Percentiles rank a stretch among this genome's conserved stretches.
phyloP scores from a whole-genome alignment of 1,139 yeast genomes.

The Saccharomyces hybrid region DNA sequence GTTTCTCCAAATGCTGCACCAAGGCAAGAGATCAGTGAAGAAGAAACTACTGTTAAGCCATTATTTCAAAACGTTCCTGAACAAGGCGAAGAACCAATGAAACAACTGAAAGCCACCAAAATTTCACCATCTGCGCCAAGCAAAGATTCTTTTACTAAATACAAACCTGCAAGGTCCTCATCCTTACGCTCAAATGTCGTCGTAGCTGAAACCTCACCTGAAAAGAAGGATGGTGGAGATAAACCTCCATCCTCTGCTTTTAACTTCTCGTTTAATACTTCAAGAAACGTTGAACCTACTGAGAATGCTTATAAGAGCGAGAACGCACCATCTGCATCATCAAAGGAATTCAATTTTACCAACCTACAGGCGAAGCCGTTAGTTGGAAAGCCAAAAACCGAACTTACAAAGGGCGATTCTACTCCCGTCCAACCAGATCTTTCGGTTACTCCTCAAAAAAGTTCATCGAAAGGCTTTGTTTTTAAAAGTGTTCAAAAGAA shows the following conservation, averaged over 20 bases:
- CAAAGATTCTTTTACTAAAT: conserved; percentile 4
- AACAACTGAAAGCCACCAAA: conserved; percentile 1
- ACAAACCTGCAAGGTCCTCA: conserved; percentile 33
- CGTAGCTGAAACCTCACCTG: conserved; percentile 15
- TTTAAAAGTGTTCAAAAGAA: neutral
- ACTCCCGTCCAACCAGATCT: neutral
- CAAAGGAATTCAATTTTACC: neutral
- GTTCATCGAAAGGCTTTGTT: neutral
- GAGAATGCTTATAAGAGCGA: neutral
- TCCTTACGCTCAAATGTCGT: conserved; percentile 32
- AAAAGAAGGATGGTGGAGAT: conserved; percentile 1
- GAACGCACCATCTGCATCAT: neutral
- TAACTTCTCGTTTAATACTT: neutral
- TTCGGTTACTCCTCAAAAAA: neutral
- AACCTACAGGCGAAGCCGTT: neutral
- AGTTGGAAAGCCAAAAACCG: neutral
- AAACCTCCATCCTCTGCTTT: neutral
- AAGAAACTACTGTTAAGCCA: conserved; percentile 9
- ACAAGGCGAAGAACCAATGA: neutral
- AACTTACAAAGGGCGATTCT: neutral
- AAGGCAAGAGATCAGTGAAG: conserved; percentile 13
- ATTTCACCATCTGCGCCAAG: conserved; percentile 7
- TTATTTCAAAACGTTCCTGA: neutral
- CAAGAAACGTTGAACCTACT: neutral
- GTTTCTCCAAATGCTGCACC: conserved; percentile 3